Evolutionary conservation across 2,329 filamentous ascomycete genomes (phyloP), one percentile per base, ranked within the genome.

Genomic region (Dichotomopilus funicola): DNA sequence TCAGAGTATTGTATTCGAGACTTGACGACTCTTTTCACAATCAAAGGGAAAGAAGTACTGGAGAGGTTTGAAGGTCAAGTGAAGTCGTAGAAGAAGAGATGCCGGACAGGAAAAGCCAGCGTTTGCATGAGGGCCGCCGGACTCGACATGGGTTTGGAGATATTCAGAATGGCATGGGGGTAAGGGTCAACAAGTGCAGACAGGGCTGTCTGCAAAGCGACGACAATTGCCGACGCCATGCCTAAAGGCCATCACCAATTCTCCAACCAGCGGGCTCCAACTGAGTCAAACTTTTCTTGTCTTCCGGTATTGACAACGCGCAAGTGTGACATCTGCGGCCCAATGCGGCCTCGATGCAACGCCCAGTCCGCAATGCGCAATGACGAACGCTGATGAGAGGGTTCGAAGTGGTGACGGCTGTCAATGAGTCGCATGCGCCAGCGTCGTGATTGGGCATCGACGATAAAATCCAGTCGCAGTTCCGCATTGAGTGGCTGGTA

Each of bases 241-340:
- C 19, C 3, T 27, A 27, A 27, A 27, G 19, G 19, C 19, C 3
- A 3, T 27, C 19, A 10, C 13, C 34, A 44, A 36, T 47, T 51
- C 49, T 49, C 53, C 59, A 56, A 56, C 56, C 49, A 51, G 41
- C 12, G 35, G 13, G 11, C 42, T 3, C 3, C 19, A 27, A 27
- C 19, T 27, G 19, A 27, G 19, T 27, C 19, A 27, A 27, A 27
- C 19, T 27, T 27, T 27, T 27, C 19, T 3, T 27, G 19, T 27
- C 19, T 27, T 27, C 19, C 37, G 31, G 9, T 4, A 27, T 37
- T 31, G 52, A n/a, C 52, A 49, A 36, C 40, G 54, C 54, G 5
- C 58, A 31, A 37, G 31, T 36, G 49, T 59, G 54, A 56, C 56
- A 57, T 40, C 57, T 60, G 59, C 61, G 59, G 57, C 59, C 59